Base-by-base conservation (phyloP, 768 basidiomycete genomes). In the Leucosporidium scottii region DNA sequence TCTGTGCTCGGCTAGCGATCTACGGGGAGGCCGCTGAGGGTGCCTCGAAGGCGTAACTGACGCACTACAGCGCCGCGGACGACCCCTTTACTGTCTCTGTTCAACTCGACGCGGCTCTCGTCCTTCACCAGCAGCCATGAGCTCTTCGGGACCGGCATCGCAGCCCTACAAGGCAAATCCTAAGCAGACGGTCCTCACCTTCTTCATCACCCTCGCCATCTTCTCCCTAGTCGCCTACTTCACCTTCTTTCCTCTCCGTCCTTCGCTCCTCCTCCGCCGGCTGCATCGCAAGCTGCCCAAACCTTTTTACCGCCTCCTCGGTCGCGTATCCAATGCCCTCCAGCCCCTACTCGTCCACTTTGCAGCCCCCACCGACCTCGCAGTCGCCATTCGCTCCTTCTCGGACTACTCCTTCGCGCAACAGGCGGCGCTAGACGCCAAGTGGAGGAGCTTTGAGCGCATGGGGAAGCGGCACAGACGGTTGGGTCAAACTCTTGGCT, bases 321-420 rank as follows among this genome's bases (percentile, higher is more conserved):
- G 25, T 30, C 66, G 62, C 34, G 55, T 48, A 3, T 15, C 55
- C 49, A 2, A 23, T 21, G 4, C 15, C 3, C 18, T 54, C 0
- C 28, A 48, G 1, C 53, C 44, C 23, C 58, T 64, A 12, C 20
- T 66, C 4, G 62, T 64, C 3, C 30, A 64, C 7, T 4, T 6
- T 7, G 4, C 56, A 1, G 25, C 34, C 4, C 69, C 65, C 12
- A 34, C 58, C 25, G 60, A 63, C 55, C 60, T 71, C 25, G 36
- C 56, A 49, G 20, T 67, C 51, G 61, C 70, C 13, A 44, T 64
- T 47, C 30, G 39, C 23, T 67, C 63, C 23, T 67, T 62, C 57
- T 34, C 56, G 9, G n/a, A n/a, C 23, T 67, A 71, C 60, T 2
- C 51, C 1, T 2, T 47, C 21, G 44, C 61, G 1, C 70, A 71